Evolutionary conservation across 2,329 filamentous ascomycete species (phyloP), one percentile per base, ranked within the genome.

Genomic region (Colletotrichum tamarilloi): DNA sequence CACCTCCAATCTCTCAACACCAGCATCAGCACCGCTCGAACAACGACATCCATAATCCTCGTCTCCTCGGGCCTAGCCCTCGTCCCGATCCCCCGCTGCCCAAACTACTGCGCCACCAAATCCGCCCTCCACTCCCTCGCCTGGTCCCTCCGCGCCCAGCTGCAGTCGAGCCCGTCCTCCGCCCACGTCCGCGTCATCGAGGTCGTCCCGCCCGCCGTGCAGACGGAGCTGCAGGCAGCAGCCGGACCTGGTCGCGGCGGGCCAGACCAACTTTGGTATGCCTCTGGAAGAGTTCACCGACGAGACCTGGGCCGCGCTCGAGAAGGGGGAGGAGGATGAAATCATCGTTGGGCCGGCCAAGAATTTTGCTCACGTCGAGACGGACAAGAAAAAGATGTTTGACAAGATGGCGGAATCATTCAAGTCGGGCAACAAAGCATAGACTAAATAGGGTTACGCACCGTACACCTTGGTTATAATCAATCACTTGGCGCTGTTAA

Each of bases 71-170:
- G 83, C 59, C 81, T 90, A 3, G 83, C 84, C 9, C 78, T 89
- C 11, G 80, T 89, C 12, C 88, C 87, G 0, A 80, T 85, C 1
- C 78, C 82, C n/a, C 78, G 80, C 0, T 83, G 86, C 76, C 83
- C 85, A 1, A 87, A 85, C 46, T 90, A 90, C 81, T 88, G 84
- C 65, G 86, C 87, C 2, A 85, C 85, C 12, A 90, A 90, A 76
- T 85, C 87, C 0, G 88, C 88, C 3, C 78, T 90, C 49, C 86
- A 88, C 75, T 80, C 81, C 5, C 87, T 87, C 63, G 76, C 83
- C 28, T 82, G 87, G 71, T 85, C 82, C 55, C 76, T 87, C 22
- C 81, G 86, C 6, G 80, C 85, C 65, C 82, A 87, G 77, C 79
- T 89, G 22, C 75, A 76, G 9, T 76, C 75, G 11, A 81, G 69